Base-by-base conservation (phyloP, 2,329 filamentous ascomycete genomes). In the Scopulariopsis brevicaulis region DNA sequence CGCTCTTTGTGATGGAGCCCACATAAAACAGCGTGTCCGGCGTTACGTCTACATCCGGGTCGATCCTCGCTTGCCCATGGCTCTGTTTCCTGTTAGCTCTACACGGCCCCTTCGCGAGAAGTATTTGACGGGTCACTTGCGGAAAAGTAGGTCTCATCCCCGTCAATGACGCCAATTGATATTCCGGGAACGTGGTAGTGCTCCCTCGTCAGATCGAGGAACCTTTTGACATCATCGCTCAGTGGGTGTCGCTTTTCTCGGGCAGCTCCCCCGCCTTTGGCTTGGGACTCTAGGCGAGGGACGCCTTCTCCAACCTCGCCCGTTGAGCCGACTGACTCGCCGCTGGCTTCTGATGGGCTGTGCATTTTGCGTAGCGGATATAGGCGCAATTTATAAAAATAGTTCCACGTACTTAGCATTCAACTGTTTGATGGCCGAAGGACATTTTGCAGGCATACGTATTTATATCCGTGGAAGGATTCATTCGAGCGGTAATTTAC, bases 1-100 rank as follows among this genome's bases (percentile, higher is more conserved):
- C 74, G 2, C 79, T 76, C 64, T 85, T 85, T 22, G 79, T 81
- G 1, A 75, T 82, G 50, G 79, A 82, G 1, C 74, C 82, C 2
- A 71, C 73, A 59, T 78, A 80, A 68, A 79, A 84, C 2, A 84
- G 69, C 0, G 80, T 83, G 34, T 77, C 68, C 59, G 56, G 70
- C 64, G 62, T 73, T 60, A 60, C 76, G 66, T 61, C 73, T 69
- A 35, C 71, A 71, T 74, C 76, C 60, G 61, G 68, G 20, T 52
- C 32, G 3, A 52, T 18, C 18, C 20, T 53, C 1, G 55, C 55
- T 10, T 37, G 20, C 7, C 55, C 55, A 18, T 57, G 52, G 12
- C 55, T 46, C 55, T 57, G 22, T n/a, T n/a, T 15, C 14, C 25
- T 2, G 25, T 56, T 35, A 56, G 35, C 34, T 40, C 22, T 10